A percentile compares a stretch with the other conserved stretches of the same genome.
Conservation (phyloP, 768 basidiomycete genomes). For the Naganishia kalamii region DNA sequence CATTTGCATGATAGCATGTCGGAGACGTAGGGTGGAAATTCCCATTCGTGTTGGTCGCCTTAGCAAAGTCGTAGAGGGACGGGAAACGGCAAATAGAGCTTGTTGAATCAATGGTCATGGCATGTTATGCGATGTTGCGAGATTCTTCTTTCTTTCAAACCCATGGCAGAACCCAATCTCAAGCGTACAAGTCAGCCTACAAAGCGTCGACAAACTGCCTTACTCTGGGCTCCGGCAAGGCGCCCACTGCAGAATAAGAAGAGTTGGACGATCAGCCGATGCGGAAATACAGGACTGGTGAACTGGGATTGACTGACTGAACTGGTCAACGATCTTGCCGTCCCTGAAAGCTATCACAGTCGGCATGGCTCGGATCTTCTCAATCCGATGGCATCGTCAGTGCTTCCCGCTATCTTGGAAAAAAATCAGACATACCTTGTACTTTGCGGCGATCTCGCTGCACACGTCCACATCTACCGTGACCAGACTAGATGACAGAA, state of each 20-base stretch:
- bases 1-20: no score
- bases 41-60: no score
- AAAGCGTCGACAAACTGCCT: conserved; percentile 16
- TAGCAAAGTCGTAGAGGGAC: no score
- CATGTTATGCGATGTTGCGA: no score
- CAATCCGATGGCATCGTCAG: conserved; percentile 11
- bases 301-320: conserved; percentile 37
- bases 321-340: conserved; percentile 57
- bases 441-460: conserved; percentile 52
- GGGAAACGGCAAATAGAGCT: no score
- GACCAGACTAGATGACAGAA: conserved; percentile 51
- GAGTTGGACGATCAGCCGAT: no score
- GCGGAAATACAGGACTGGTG: not conserved
- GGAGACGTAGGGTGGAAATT: no score
- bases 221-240: conserved; percentile 19
- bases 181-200: not conserved
- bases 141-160: no score
- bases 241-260: conserved; percentile 9
- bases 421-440: conserved; percentile 48
- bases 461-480: conserved; percentile 57
- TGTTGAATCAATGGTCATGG: no score
- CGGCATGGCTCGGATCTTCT: conserved; percentile 66
- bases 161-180: not conserved
- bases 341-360: conserved; percentile 72
- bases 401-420: not conserved